Base-by-base conservation (phyloP, 225 moss, liverwort and hornwort species). In the Neckera pumila region DNA sequence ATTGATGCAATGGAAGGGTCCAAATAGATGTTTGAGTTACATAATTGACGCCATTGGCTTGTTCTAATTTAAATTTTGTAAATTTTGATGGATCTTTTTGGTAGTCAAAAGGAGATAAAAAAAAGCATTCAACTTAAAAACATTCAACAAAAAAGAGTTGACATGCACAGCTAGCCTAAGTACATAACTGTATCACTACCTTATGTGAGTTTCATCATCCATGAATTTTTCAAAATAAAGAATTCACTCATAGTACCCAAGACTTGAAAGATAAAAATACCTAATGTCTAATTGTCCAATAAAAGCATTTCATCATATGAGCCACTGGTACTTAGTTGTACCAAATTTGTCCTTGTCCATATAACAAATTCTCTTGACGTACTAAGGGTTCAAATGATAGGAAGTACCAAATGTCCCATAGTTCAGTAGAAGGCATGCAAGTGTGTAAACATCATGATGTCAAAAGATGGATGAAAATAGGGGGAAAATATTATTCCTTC, bases 21-120 rank as follows among this genome's bases (percentile, higher is more conserved):
- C 3, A 64, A 33, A 17, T 17, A 65, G 34, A 64, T 64, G 64
- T 64, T 2, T 1, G 18, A 33, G 34, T 34, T 65, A 3, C 3
- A 10, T 34, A 1, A 34, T 1, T 65, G 1, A 65, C 1, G 0
- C 3, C 10, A 18, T 65, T 34, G 34, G 5, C 0, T 18, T 34
- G 34, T 34, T 34, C 18, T 10, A 18, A 5, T 47, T 54, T 54
- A n/a, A 21, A 70, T 25, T 0, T 0, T 25, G 1, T 25, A 71
- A 42, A 42, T 42, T 71, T 71, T 71, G 15, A 71, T 71, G 9
- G 26, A 70, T 70, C 25, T 40, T 40, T 0, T 70, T 40, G 13
- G 13, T 7, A 40, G 0, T 40, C 0, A 25, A 14, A 14, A 70
- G 5, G 22, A n/a, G n/a, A n/a, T n/a, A n/a, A n/a, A n/a, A n/a